These are phyloP conservation scores for Raphidocelis subcapitata DNA, from an alignment of 139 green algal species.

Conservation along the genomic window DNA sequence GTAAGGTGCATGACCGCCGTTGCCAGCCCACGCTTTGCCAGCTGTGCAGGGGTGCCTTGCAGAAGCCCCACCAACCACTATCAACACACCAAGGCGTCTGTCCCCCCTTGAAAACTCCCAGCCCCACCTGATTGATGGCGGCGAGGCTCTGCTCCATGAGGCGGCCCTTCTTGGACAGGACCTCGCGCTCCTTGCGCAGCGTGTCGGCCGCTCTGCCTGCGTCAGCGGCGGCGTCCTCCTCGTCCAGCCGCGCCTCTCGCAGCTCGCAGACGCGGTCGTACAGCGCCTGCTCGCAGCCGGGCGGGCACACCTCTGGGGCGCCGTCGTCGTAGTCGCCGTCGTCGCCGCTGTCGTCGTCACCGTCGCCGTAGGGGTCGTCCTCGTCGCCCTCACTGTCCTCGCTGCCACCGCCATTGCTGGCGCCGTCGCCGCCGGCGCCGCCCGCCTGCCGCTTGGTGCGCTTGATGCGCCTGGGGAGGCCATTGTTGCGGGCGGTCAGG, in stretches of 20 bases:
- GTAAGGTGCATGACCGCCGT: no score
- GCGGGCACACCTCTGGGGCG: conserved; percentile 66
- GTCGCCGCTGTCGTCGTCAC: conserved; percentile 42
- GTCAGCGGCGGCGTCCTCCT: conserved; percentile 70
- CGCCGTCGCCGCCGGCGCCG: not conserved
- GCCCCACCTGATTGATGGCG: conserved; percentile 47
- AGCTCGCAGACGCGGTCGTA: conserved; percentile 81
- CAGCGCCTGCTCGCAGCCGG: conserved; percentile 50
- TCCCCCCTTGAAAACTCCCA: no score
- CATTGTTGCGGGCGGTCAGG: no score
- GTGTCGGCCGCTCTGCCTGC: conserved; percentile 64
- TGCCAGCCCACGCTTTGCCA: no score
- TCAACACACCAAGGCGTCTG: no score
- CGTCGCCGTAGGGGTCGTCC: conserved; percentile 42
- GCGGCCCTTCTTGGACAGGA: conserved; percentile 70
- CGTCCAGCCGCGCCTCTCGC: conserved; percentile 71
- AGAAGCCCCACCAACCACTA: no score
- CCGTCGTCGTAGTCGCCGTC: conserved; percentile 50
- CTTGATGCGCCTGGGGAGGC: conserved; percentile 72
- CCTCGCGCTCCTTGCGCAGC: conserved; percentile 72
- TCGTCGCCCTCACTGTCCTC: conserved; percentile 41
- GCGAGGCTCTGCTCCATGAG: conserved; percentile 62
- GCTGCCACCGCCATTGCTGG: not conserved
- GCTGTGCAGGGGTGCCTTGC: no score
- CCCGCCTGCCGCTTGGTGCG: conserved; percentile 59